These are phyloP conservation scores for Venturia pyrina DNA, from an alignment of 2,329 filamentous ascomycete genomes.

Conservation along the genomic window DNA sequence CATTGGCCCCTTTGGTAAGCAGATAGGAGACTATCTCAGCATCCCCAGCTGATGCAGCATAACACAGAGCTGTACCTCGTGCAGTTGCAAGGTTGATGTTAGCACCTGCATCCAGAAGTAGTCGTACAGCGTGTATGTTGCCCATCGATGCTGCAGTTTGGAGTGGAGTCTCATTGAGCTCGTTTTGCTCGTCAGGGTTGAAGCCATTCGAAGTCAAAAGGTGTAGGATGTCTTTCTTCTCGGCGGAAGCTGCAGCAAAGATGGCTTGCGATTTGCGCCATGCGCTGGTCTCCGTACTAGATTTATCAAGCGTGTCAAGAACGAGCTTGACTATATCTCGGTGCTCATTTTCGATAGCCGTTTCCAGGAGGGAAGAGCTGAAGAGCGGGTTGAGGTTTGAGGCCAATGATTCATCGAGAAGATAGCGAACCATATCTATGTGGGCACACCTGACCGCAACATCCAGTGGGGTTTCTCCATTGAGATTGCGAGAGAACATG, in stretches of 20 bases:
- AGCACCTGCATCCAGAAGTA: not conserved
- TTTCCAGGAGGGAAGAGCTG: not conserved
- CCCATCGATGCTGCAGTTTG: not conserved
- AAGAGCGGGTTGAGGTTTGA: not conserved
- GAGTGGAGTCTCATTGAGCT: not conserved
- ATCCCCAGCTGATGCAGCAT: slow-evolving; percentile 1
- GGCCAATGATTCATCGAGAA: not conserved
- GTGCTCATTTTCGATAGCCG: not conserved
- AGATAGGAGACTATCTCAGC: not conserved
- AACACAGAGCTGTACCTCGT: not conserved
- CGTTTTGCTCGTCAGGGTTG: not conserved
- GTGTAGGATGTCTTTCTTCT: not conserved
- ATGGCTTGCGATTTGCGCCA: not conserved
- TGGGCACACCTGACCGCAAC: not conserved
- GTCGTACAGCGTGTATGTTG: not conserved
- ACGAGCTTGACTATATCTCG: not conserved
- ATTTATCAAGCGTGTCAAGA: not conserved
- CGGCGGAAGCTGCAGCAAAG: not conserved
- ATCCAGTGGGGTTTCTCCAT: not conserved
- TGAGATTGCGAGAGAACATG: not conserved
- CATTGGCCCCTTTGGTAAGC: not conserved
- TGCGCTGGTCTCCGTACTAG: not conserved
- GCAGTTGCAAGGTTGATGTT: not conserved
- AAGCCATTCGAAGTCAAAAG: not conserved
- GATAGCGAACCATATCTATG: not conserved